Conservation (phyloP, 768 basidiomycete genomes). For the Exidia glandulosa region DNA sequence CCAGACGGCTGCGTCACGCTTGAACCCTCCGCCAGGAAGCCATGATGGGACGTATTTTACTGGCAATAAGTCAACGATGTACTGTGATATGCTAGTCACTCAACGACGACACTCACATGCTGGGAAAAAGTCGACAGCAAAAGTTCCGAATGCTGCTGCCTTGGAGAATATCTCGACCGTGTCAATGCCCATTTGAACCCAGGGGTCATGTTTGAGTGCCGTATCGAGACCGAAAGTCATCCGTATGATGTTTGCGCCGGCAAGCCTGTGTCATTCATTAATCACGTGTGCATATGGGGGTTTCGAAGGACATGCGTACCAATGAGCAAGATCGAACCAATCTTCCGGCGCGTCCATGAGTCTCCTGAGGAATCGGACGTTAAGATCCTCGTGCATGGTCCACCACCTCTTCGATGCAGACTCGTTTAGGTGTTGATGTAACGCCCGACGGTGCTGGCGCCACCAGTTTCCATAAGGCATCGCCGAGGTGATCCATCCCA, state of each 20-base stretch:
- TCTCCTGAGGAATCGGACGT: background rate
- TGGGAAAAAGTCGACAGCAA: too few relatives aligned
- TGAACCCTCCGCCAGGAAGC: slow-evolving; percentile 15
- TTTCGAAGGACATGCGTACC: background rate
- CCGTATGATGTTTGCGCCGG: background rate
- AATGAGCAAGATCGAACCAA: background rate
- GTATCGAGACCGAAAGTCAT: background rate
- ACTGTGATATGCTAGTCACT: too few relatives aligned
- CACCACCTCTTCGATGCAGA: background rate
- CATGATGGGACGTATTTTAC: slow-evolving; percentile 9
- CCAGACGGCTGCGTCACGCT: too few relatives aligned
- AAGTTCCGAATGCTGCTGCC: background rate
- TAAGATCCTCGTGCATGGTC: background rate
- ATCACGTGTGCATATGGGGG: too few relatives aligned
- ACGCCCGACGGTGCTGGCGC: background rate
- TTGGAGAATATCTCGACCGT: slow-evolving; percentile 5
- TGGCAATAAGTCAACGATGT: too few relatives aligned
- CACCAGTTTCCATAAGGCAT: slow-evolving; percentile 3
- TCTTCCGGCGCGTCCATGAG: background rate
- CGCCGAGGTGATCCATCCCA: background rate
- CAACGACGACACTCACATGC: too few relatives aligned
- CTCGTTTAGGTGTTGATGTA: slow-evolving; percentile 4
- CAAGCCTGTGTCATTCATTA: background rate
- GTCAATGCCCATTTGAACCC: background rate
- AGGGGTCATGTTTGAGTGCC: background rate